Percentiles rank a stretch among this genome's conserved stretches.
Evolutionary conservation across 345 rosid species (phyloP).

Genomic region (Xanthoceras sorbifolium): DNA sequence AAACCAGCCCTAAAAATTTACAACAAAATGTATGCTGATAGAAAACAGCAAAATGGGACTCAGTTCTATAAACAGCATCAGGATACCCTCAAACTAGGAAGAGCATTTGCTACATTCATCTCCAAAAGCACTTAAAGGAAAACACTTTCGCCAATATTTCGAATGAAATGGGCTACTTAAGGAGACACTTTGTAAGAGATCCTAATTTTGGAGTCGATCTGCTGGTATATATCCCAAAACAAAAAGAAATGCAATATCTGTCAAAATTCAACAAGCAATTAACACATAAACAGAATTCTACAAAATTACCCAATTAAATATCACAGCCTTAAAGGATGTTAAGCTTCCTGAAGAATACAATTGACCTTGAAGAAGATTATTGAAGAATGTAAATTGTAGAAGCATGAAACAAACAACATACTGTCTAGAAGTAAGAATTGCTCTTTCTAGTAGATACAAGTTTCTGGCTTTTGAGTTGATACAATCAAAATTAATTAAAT

Average conservation of each 20-base stretch:
- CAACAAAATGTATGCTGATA: not conserved
- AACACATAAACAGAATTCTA: conserved; percentile 1
- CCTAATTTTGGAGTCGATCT: not conserved
- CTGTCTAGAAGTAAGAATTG: not conserved
- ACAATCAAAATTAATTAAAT: not conserved
- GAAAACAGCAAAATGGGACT: not conserved
- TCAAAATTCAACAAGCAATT: not conserved
- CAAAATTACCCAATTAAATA: not conserved
- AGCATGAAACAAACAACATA: not conserved
- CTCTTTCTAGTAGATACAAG: conserved; percentile 5
- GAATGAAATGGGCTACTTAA: not conserved
- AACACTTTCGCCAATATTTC: not conserved
- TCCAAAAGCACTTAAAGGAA: not conserved
- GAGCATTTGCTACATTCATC: conserved; percentile 4
- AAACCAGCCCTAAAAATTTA: not conserved
- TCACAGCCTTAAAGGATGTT: not conserved
- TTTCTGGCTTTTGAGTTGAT: not conserved
- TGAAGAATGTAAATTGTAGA: conserved; percentile 7
- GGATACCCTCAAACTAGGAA: not conserved
- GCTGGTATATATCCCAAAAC: not conserved
- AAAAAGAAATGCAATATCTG: not conserved
- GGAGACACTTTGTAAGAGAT: not conserved
- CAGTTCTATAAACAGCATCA: not conserved
- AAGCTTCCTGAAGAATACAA: not conserved
- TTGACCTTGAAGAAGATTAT: not conserved